Base-by-base conservation (phyloP, 805 yeast genomes). In the Saturnispora hagleri region DNA sequence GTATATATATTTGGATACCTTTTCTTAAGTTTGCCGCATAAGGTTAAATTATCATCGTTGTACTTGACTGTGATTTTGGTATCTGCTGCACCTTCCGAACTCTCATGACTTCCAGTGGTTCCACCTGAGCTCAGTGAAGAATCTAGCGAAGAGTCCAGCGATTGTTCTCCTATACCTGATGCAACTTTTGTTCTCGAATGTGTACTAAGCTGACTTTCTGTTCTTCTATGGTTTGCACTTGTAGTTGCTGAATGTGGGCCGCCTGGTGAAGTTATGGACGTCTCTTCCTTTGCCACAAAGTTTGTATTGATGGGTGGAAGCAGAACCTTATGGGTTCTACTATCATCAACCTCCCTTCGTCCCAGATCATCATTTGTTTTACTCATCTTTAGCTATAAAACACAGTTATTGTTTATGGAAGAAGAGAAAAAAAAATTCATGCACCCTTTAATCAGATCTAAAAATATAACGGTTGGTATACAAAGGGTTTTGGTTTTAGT, bases 1-100 rank as follows among this genome's bases (percentile, higher is more conserved):
- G 60, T 57, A 5, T 60, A 61, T 8, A 63, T 35, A 51, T 67
- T 54, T 9, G 70, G 69, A 45, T 62, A 65, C 2, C 58, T 45
- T 34, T 50, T 40, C 26, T 53, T 52, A 24, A 64, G 35, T 35
- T 55, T 57, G 2, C 15, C 5, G 28, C 51, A 51, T 4, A 49
- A 31, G 27, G 44, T 13, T 13, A 38, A 38, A 8, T 38, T 38
- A 8, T 38, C 42, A 18, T 18, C 42, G 17, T 38, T 20, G 20
- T 12, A 35, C 15, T 35, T 35, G 12, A 36, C 13, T 31, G n/a
- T 13, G 15, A 36, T 3, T 36, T 17, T n/a, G 18, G 3, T 36
- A n/a, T 12, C 10, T 7, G n/a, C 22, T 18, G 15, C 22, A 15
- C 8, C 42, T 38, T 38, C 42, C 24, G 18, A 18, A 9, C 15